Percentiles rank a stretch among this genome's conserved stretches.
phyloP scores from a whole-genome alignment of 495 filamentous ascomycete species.

The Penicillium macrosclerotiorum region DNA sequence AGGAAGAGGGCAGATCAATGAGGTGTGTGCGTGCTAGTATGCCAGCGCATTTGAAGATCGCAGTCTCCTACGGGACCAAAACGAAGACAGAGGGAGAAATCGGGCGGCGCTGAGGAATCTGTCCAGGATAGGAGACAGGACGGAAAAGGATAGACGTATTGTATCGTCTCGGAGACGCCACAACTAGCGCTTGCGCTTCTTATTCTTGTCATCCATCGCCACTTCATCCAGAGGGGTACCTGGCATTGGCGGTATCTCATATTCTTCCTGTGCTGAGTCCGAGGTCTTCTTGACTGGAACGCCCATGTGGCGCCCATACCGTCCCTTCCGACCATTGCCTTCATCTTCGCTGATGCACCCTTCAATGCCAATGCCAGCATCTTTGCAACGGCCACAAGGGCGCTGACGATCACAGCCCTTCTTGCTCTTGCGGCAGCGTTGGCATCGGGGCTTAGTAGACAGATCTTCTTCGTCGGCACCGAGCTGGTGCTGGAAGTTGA shows the following conservation, averaged over 20 bases:
- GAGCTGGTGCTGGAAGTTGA: slow-evolving; percentile 67
- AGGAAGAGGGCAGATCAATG: slow-evolving; percentile 2
- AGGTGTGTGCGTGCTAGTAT: slow-evolving; percentile 1
- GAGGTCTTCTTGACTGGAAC: slow-evolving; percentile 77
- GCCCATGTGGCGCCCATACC: slow-evolving; percentile 94
- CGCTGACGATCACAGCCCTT: slow-evolving; percentile 97
- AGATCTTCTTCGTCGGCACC: slow-evolving; percentile 85
- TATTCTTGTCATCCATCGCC: slow-evolving; percentile 55
- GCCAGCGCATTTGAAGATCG: no score
- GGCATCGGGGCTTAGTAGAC: slow-evolving; percentile 92
- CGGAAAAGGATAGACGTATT: slow-evolving; percentile 2
- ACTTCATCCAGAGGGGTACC: slow-evolving; percentile 33
- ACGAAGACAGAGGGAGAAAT: not conserved
- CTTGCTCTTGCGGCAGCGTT: slow-evolving; percentile 98
- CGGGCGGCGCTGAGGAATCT: not conserved
- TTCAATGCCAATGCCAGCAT: slow-evolving; percentile 88
- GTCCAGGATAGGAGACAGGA: not conserved
- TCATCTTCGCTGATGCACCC: slow-evolving; percentile 97
- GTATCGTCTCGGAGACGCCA: not conserved
- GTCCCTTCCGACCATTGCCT: slow-evolving; percentile 92
- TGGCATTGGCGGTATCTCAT: slow-evolving; percentile 33
- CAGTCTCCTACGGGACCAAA: no score
- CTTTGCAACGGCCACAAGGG: slow-evolving; percentile 90
- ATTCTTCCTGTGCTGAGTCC: slow-evolving; percentile 28
- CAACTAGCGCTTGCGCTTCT: slow-evolving; percentile 68